Evolutionary conservation across 768 basidiomycete genomes (phyloP), one percentile per base, ranked within the genome.

Genomic region (Xerocomellus amylosporus): DNA sequence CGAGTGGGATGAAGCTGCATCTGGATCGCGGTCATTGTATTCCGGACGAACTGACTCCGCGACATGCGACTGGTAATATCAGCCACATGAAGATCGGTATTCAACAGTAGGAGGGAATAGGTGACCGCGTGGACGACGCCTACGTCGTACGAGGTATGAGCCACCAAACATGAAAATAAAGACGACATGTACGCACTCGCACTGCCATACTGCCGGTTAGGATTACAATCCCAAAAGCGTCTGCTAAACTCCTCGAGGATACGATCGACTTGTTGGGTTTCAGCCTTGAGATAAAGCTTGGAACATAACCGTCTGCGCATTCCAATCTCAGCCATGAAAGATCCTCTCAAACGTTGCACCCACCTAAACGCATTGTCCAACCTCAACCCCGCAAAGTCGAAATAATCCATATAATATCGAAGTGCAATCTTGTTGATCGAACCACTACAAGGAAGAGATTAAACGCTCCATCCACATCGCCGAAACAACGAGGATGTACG

Each of bases 251-350:
- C 87, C 56, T 93, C 93, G 6, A 99, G 79, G 57, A 99, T 98
- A 40, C 97, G 86, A 70, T 98, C 97, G 40, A 99, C 88, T 73
- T 98, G 95, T 66, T 99, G 97, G 0, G 96, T 96, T 71, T 99
- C 97, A 2, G 86, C 97, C 71, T 93, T 95, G 55, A 99, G 80
- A 69, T 82, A 98, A 2, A 99, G 79, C 69, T 96, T 97, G 13
- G 86, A 86, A 67, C 95, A 98, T 12, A 99, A 75, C 22, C 86
- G 86, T 57, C 95, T 94, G 15, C 37, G 1, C 9, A 19, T 24
- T 20, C 33, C 38, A 15, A 17, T 13, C 2, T 55, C 36, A 54
- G 38, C 7, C 41, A 20, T 15, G 34, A 26, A 26, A 13, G 13
- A 22, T 8, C 19, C 15, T 15, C 46, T 15, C 49, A 22, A 24